Percentiles rank a stretch among this genome's conserved stretches.
Conservation (phyloP, 2,329 filamentous ascomycete species). For the Nothomitra cinnamomea region DNA sequence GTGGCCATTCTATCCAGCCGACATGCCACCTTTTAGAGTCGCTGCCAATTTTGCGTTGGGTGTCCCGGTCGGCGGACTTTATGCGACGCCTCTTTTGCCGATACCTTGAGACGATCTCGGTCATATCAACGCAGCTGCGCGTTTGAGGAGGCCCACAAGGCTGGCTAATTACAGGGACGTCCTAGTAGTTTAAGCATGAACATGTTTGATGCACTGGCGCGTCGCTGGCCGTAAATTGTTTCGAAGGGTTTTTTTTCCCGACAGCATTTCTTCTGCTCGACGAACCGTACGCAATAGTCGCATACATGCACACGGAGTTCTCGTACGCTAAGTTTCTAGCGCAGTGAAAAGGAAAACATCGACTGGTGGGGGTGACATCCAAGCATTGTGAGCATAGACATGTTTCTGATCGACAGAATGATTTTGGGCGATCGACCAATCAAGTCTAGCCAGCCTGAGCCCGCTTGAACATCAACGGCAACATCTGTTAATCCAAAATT, state of each 20-base stretch:
- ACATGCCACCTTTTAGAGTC: background rate
- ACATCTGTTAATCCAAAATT: no score
- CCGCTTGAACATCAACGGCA: no score
- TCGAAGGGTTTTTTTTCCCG: background rate
- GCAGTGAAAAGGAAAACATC: no score
- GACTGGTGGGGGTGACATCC: no score
- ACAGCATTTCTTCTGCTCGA: background rate
- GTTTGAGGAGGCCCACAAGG: background rate
- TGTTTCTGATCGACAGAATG: no score
- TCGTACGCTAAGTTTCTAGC: no score
- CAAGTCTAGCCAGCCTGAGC: no score
- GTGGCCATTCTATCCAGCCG: background rate
- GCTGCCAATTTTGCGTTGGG: background rate
- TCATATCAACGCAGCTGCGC: background rate
- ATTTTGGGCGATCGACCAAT: no score
- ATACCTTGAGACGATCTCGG: background rate
- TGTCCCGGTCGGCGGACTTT: background rate
- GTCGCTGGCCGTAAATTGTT: background rate
- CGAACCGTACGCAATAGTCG: no score
- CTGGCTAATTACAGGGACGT: background rate
- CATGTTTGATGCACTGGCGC: constrained; percentile 2
- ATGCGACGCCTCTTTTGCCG: background rate
- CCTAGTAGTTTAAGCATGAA: background rate
- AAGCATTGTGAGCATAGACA: no score
- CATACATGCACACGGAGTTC: no score